A percentile compares a stretch with the other conserved stretches of the same genome.
Conservation (phyloP, 2,329 filamentous ascomycete species). For the Aspergillus sp. region DNA sequence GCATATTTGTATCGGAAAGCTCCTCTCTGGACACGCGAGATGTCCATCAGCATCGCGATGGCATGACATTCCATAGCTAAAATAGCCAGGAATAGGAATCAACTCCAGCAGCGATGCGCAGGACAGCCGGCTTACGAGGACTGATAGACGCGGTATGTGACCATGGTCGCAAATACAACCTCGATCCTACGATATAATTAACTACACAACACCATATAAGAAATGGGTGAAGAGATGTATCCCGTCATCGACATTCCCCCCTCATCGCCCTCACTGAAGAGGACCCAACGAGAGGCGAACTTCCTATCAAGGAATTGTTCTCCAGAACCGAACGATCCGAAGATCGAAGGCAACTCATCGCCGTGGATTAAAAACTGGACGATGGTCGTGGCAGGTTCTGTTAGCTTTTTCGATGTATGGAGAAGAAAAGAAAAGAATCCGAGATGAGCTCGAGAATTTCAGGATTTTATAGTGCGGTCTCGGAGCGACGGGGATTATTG, state of each 20-base stretch:
- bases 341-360: conserved; percentile 62
- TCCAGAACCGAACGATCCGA: conserved; percentile 56
- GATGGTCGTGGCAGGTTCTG: conserved; percentile 65
- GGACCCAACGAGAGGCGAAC: conserved; percentile 61
- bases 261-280: conserved; percentile 66
- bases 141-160: no score
- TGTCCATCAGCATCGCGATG: no score
- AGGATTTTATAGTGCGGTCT: no score
- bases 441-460: no score
- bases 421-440: conserved; percentile 34
- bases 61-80: no score
- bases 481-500: no score
- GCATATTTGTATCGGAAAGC: no score
- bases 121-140: no score
- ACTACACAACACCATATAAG: neutral
- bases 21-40: no score
- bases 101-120: no score
- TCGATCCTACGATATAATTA: neutral
- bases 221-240: conserved; percentile 33
- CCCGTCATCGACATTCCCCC: conserved; percentile 66
- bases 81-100: no score
- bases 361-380: conserved; percentile 48
- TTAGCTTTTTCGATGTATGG: conserved; percentile 53
- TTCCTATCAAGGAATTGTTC: conserved; percentile 60
- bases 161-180: no score